Evolutionary conservation across 495 filamentous ascomycete genomes (phyloP), one percentile per base, ranked within the genome.

Genomic region (Hyaloscypha variabilis): DNA sequence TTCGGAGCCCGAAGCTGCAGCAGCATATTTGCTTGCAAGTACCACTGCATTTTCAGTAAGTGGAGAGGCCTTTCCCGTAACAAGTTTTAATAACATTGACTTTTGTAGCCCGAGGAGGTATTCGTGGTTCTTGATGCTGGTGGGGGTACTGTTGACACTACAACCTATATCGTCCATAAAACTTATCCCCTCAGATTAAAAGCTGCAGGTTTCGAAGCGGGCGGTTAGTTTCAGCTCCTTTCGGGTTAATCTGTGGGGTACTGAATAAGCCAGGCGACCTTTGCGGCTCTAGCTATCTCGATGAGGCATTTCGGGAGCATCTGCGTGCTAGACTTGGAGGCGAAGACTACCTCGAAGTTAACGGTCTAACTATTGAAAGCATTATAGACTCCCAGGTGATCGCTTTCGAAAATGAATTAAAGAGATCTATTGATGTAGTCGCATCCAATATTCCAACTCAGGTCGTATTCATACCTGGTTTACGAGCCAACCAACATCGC

Each of bases 121-220:
- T 61, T 73, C 26, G 46, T 72, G 13, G 53, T 74, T 46, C 62
- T 74, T 58, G 72, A 76, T 62, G 66, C 64, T 68, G 78, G 79
- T 50, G 77, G 78, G 19, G 78, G 79, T 3, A 81, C 78, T 8
- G 75, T 79, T 46, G 78, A 81, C 57, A 68, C 75, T 14, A 74
- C 75, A 19, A 78, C 77, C 0, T 78, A 78, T 31, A 70, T 70
- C 2, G 67, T 80, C 23, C 71, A 66, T 50, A 57, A 69, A 34
- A 46, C 70, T 11, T 61, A 64, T 3, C 76, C 75, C 0, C 63
- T 78, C 54, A 69, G 68, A 10, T 61, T 73, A 23, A 59, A 46
- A 31, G 21, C 49, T 19, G 64, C 62, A 30, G 31, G 4, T 55
- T 50, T 55, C 14, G 6, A 55, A 29, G 14, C 61, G 6, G 61